Percentiles rank a stretch among this genome's conserved stretches.
Evolutionary conservation across 2,329 filamentous ascomycete genomes (phyloP).

Genomic region (Exophiala alcalophila): DNA sequence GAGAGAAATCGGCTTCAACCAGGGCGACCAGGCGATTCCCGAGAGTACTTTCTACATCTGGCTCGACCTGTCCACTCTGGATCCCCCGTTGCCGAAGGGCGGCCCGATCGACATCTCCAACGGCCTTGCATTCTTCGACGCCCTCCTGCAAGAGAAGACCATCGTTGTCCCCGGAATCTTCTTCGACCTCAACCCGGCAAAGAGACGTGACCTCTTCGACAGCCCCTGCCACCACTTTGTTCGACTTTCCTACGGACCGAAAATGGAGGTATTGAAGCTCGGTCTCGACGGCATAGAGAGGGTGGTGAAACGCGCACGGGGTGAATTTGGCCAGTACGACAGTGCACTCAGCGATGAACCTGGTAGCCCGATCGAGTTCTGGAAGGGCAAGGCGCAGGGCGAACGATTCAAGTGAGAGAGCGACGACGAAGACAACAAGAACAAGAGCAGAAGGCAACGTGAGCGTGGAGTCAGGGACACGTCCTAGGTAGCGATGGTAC

Average conservation of each 20-base stretch:
- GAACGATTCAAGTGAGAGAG: constrained; percentile 8
- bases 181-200: constrained; percentile 91
- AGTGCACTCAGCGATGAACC: constrained; percentile 25
- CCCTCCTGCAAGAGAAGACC: constrained; percentile 87
- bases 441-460: too few relatives aligned
- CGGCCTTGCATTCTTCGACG: constrained; percentile 94
- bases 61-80: constrained; percentile 56
- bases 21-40: constrained; percentile 70
- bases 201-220: constrained; percentile 87
- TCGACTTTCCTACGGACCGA: constrained; percentile 74
- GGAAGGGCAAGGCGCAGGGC: constrained; percentile 8
- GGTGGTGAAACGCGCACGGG: constrained; percentile 57
- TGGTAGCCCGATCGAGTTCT: constrained; percentile 14
- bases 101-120: constrained; percentile 74
- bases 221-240: constrained; percentile 92
- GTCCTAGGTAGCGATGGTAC: constrained; percentile 2
- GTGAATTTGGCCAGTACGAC: constrained; percentile 29
- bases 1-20: constrained; percentile 74
- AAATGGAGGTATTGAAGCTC: constrained; percentile 72
- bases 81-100: constrained; percentile 53
- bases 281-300: constrained; percentile 83
- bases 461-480: too few relatives aligned
- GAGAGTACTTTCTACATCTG: constrained; percentile 95
- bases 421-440: not conserved
- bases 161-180: constrained; percentile 98